These are phyloP conservation scores for Aureobasidium sp. DNA, from an alignment of 2,329 filamentous ascomycete species.

Conservation along the genomic window DNA sequence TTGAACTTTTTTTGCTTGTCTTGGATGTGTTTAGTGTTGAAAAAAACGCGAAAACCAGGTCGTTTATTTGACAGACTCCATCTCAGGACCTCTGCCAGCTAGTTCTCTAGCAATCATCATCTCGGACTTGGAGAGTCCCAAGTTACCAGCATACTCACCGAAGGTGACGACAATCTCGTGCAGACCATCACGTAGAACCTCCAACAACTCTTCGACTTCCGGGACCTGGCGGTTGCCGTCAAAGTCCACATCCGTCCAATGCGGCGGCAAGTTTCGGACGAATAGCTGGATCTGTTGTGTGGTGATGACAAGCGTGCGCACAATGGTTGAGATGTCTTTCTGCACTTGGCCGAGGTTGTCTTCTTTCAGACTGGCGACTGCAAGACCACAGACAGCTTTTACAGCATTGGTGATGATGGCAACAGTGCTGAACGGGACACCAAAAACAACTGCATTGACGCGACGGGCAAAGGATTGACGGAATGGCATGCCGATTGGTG, in stretches of 20 bases:
- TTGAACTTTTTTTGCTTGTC: background rate
- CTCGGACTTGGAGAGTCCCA: slow-evolving; percentile 62
- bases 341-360: slow-evolving; percentile 84
- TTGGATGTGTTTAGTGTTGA: background rate
- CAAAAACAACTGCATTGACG: slow-evolving; percentile 60
- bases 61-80: slow-evolving; percentile 13
- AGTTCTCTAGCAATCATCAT: slow-evolving; percentile 63
- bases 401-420: slow-evolving; percentile 62
- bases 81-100: slow-evolving; percentile 19
- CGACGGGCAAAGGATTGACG: slow-evolving; percentile 59
- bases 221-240: slow-evolving; percentile 37
- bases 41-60: background rate
- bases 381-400: slow-evolving; percentile 52
- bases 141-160: slow-evolving; percentile 60
- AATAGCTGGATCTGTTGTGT: slow-evolving; percentile 64
- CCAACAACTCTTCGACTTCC: slow-evolving; percentile 64
- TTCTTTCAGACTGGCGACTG: slow-evolving; percentile 65
- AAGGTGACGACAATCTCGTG: slow-evolving; percentile 60
- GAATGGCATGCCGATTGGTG: slow-evolving; percentile 57
- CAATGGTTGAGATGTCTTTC: slow-evolving; percentile 63
- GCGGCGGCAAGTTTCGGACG: slow-evolving; percentile 47
- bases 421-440: slow-evolving; percentile 61
- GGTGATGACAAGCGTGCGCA: slow-evolving; percentile 62
- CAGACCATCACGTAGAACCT: slow-evolving; percentile 56
- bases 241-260: slow-evolving; percentile 71